Conservation (phyloP, 2,329 filamentous ascomycete species). For the Penicillium brevicompactum region DNA sequence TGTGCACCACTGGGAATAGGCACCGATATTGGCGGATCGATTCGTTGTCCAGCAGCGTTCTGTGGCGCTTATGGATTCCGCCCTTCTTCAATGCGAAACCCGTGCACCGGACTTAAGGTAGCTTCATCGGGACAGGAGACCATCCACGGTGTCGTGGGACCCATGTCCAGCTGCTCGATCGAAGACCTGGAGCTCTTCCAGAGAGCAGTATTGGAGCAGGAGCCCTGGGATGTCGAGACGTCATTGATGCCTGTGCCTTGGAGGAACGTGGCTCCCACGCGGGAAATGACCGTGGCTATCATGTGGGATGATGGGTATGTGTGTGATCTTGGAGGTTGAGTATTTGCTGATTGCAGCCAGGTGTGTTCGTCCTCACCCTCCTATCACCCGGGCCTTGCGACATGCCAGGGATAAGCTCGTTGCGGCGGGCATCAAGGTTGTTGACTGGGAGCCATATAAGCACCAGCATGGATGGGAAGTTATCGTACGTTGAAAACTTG, state of each 20-base stretch:
- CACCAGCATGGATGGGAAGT: conserved; percentile 38
- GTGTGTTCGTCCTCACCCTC: conserved; percentile 66
- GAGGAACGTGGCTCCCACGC: conserved; percentile 29
- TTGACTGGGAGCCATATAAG: conserved; percentile 40
- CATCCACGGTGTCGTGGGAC: conserved; percentile 38
- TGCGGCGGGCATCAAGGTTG: conserved; percentile 50
- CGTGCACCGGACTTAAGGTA: conserved; percentile 31
- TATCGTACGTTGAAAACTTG: conserved; percentile 25
- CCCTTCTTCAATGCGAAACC: conserved; percentile 41
- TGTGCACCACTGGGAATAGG: conserved; percentile 49
- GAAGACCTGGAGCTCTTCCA: conserved; percentile 43
- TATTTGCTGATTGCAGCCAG: conserved; percentile 9
- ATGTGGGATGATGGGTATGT: conserved; percentile 63
- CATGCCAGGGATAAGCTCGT: conserved; percentile 30
- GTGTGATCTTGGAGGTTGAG: background rate
- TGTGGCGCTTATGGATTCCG: conserved; percentile 49
- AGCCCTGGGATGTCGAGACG: conserved; percentile 48
- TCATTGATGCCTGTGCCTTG: conserved; percentile 46
- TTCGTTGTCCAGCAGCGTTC: conserved; percentile 49
- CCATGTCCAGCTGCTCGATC: conserved; percentile 29
- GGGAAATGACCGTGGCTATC: conserved; percentile 53
- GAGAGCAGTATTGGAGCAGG: conserved; percentile 38
- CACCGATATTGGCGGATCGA: conserved; percentile 52
- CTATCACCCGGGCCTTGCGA: conserved; percentile 19
- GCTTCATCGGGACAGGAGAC: conserved; percentile 39